These are phyloP conservation scores for Isabelozyma rhagii DNA, from an alignment of 805 yeast species.

Conservation along the genomic window DNA sequence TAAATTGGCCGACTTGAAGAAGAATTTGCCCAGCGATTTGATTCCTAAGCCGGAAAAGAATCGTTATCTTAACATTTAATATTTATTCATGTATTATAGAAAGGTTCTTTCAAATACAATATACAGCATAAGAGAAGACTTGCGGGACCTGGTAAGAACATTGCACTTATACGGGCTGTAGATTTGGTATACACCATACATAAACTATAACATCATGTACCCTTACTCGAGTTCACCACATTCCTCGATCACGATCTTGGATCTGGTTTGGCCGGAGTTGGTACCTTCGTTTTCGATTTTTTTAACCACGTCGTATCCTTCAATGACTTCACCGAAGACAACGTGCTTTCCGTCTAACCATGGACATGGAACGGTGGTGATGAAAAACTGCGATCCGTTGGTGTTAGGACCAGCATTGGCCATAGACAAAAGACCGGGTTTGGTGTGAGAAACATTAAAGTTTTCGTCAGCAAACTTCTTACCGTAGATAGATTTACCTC, in stretches of 20 bases:
- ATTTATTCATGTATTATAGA: background rate
- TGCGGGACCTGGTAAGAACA: too few relatives aligned
- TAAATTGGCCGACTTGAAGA: conserved; percentile 56
- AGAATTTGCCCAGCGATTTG: conserved; percentile 41
- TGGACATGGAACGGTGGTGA: conserved; percentile 83
- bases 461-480: conserved; percentile 76
- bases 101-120: conserved; percentile 1
- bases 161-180: too few relatives aligned
- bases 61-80: conserved; percentile 31
- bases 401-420: conserved; percentile 98
- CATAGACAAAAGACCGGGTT: conserved; percentile 85
- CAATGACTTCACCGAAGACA: conserved; percentile 86
- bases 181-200: too few relatives aligned
- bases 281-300: conserved; percentile 68
- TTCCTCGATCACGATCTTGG: conserved; percentile 50
- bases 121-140: background rate
- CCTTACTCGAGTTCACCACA: conserved; percentile 44
- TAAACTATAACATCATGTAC: background rate
- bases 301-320: conserved; percentile 82
- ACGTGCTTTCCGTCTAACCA: conserved; percentile 95
- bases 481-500: conserved; percentile 57
- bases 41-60: conserved; percentile 32
- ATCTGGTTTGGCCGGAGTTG: conserved; percentile 43
- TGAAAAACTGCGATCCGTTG: conserved; percentile 96
- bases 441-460: conserved; percentile 69